phyloP scores from a whole-genome alignment of 1,139 yeast genomes.

The Diutina ranongensis region DNA sequence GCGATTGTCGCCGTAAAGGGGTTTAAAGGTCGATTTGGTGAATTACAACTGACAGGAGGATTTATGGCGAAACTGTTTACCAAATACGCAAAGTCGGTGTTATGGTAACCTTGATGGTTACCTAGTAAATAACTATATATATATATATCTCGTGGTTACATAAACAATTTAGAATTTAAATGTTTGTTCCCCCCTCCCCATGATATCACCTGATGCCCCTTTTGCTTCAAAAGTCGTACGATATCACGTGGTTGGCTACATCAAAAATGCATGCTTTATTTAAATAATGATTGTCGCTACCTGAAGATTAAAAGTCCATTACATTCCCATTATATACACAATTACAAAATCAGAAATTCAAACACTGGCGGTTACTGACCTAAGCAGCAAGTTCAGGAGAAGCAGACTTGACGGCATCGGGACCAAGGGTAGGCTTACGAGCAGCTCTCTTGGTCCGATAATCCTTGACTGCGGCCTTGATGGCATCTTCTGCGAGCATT shows the following conservation, averaged over 20 bases:
- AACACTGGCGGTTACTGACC: neutral
- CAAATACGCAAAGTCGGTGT: slow-evolving; percentile 14
- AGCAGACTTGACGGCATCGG: slow-evolving; percentile 11
- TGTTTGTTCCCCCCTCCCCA: too few species aligned
- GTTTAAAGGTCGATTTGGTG: slow-evolving; percentile 12
- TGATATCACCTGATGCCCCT: too few species aligned
- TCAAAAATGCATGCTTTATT: too few species aligned
- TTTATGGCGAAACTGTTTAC: slow-evolving; percentile 20
- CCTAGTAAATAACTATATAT: too few species aligned
- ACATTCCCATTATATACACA: slow-evolving; percentile 1
- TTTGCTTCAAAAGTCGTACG: too few species aligned
- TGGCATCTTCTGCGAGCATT: slow-evolving; percentile 98
- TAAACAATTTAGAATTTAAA: too few species aligned
- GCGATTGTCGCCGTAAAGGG: slow-evolving; percentile 18
- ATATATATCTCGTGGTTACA: neutral
- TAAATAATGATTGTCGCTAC: too few species aligned
- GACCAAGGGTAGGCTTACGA: slow-evolving; percentile 40
- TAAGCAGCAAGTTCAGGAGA: slow-evolving; percentile 19
- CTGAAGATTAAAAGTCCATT: neutral
- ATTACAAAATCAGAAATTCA: neutral
- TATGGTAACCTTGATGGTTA: slow-evolving; percentile 1
- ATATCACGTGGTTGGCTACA: too few species aligned
- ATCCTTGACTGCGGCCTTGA: slow-evolving; percentile 93
- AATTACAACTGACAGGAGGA: slow-evolving; percentile 14
- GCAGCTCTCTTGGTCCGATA: slow-evolving; percentile 61